Evolutionary conservation across 192 early-diverging fungal genomes (phyloP), one percentile per base, ranked within the genome.

Genomic region (Coemansia sp.): DNA sequence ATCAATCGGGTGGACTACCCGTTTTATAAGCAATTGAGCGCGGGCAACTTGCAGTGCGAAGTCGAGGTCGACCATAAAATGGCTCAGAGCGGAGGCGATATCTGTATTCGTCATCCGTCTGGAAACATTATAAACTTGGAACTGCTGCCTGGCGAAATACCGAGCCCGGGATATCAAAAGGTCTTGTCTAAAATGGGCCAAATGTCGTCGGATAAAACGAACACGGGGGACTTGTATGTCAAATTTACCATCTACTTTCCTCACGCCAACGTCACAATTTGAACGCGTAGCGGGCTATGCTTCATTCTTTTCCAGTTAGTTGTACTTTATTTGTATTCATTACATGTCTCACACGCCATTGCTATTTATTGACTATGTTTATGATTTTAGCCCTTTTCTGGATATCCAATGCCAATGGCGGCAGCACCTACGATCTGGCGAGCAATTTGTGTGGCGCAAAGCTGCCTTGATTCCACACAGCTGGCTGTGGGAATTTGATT

Each of bases 1-100:
- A 44, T 74, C 48, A 74, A 74, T 41, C 45, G 71, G 17, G 55
- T 68, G 4, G 71, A 74, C 22, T 74, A 74, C 31, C 71, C 71
- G 19, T 68, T 74, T 44, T 74, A 38, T 27, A 36, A 56, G 48
- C 65, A 64, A 36, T 19, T 29, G 1, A 31, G 59, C 7, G 4
- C 15, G 0, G 51, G 36, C 20, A 39, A 74, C 42, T 27, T 74
- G 34, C 55, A 62, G 22, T 74, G 71, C 65, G 67, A 56, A 15
- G 42, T 74, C 19, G 71, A 74, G 24, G 51, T 74, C 32, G 71
- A 68, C 39, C 39, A 68, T 22, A 74, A 50, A 20, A 51, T 68
- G 51, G 71, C 65, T 10, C 65, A 44, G 48, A 41, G 60, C 12
- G 71, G 71, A 9, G 65, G 65, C 11, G 39, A 68, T 20, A n/a